phyloP scores from a whole-genome alignment of 257 asterid genomes.

The Orobanche coerulescens region DNA sequence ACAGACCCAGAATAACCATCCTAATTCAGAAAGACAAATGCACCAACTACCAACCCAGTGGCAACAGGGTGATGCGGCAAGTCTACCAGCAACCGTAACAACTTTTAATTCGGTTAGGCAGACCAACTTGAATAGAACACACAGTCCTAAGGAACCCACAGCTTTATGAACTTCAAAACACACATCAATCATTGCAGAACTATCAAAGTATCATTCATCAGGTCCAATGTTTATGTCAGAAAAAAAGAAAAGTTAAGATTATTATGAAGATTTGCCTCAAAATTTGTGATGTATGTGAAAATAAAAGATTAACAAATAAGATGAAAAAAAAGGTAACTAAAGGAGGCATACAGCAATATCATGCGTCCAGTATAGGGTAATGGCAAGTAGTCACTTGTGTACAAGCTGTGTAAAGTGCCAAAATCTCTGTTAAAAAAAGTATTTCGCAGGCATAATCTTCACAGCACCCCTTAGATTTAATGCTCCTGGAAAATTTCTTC shows the following conservation, averaged over 20 bases:
- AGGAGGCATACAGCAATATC: conserved; percentile 11
- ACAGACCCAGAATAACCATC: background rate
- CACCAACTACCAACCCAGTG: background rate
- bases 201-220: background rate
- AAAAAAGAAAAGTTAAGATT: background rate
- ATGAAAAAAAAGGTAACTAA: too few species aligned
- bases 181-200: background rate
- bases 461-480: background rate
- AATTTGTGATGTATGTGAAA: background rate
- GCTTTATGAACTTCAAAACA: background rate
- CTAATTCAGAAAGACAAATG: background rate
- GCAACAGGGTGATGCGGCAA: conserved; percentile 8
- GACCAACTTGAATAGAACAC: background rate
- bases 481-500: background rate
- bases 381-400: background rate
- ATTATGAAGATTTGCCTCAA: background rate
- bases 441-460: background rate
- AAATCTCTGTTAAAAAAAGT: too few species aligned
- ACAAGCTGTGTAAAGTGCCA: too few species aligned
- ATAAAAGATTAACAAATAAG: too few species aligned
- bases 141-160: background rate
- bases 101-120: background rate
- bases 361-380: background rate
- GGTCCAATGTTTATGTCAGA: background rate
- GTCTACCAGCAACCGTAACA: background rate